phyloP scores from a whole-genome alignment of 176 grass and related monocot genomes.

The Zoysia pacifica region DNA sequence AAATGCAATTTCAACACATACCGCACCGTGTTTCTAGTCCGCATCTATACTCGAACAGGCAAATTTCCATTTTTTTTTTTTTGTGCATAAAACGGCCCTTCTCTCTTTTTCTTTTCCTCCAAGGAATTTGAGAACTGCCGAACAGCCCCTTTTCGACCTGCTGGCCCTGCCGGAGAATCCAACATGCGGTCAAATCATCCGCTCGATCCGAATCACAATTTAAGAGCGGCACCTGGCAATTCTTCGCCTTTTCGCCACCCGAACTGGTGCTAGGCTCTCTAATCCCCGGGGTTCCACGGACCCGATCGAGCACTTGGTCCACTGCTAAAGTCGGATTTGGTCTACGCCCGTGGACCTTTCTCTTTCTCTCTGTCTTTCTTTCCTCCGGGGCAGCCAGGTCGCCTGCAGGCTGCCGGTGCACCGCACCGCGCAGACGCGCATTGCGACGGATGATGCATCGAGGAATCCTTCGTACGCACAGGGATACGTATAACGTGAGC shows the following conservation, averaged over 20 bases:
- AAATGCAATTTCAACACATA: neutral
- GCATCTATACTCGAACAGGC: neutral
- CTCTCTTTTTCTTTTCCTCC: neutral
- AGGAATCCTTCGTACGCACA: neutral
- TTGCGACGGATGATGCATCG: constrained; percentile 1
- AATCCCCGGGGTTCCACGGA: neutral
- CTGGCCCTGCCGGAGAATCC: neutral
- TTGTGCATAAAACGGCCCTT: neutral
- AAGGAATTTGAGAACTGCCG: constrained; percentile 23
- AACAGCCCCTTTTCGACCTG: constrained; percentile 24
- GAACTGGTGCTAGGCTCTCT: neutral
- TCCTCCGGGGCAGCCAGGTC: constrained; percentile 9
- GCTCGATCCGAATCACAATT: constrained; percentile 1
- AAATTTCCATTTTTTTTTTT: neutral
- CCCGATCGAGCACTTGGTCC: constrained; percentile 11
- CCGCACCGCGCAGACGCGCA: constrained; percentile 8
- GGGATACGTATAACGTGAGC: neutral
- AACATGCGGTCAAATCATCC: constrained; percentile 16
- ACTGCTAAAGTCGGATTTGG: constrained; percentile 49
- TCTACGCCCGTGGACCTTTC: constrained; percentile 25
- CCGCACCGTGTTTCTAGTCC: neutral
- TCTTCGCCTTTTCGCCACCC: neutral
- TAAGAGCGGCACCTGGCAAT: neutral
- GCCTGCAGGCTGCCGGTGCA: neutral
- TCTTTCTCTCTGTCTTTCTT: neutral